These are phyloP conservation scores for Agaricus sinodeliciosus DNA, from an alignment of 768 basidiomycete species.

Conservation along the genomic window DNA sequence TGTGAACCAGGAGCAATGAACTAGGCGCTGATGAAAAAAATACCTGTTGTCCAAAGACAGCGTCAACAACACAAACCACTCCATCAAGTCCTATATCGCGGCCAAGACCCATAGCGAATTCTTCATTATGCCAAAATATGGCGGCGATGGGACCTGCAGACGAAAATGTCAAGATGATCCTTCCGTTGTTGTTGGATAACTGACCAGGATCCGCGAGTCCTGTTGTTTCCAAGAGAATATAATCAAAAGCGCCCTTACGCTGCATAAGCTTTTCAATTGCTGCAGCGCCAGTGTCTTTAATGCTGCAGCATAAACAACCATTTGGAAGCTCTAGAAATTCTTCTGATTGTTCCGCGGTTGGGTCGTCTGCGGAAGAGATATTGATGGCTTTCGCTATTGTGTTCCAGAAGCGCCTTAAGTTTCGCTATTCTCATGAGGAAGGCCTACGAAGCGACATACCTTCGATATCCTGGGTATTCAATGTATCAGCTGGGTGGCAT, in stretches of 20 bases:
- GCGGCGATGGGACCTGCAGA: conserved; percentile 72
- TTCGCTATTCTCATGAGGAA: not conserved
- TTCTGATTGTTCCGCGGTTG: conserved; percentile 59
- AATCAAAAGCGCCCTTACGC: conserved; percentile 84
- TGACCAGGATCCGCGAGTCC: conserved; percentile 92
- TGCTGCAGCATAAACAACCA: conserved; percentile 97
- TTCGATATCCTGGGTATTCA: conserved; percentile 72
- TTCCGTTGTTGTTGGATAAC: conserved; percentile 2
- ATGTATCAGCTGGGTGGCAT: conserved; percentile 11
- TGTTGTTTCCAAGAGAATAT: conserved; percentile 93
- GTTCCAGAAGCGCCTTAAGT: conserved; percentile 1
- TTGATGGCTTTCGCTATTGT: conserved; percentile 77
- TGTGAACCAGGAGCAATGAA: not conserved
- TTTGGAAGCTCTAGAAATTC: conserved; percentile 92
- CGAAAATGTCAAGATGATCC: not conserved
- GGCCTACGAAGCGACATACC: conserved; percentile 35
- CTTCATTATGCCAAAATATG: conserved; percentile 85
- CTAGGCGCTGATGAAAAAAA: not conserved
- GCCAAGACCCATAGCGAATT: conserved; percentile 62
- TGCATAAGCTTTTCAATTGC: conserved; percentile 92
- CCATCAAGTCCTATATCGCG: conserved; percentile 76
- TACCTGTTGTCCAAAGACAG: conserved; percentile 62
- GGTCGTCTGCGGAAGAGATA: conserved; percentile 61
- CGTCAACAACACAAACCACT: conserved; percentile 90
- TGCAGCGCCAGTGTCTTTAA: conserved; percentile 88